These are phyloP conservation scores for Chaetoceros tenuissimus DNA, from an alignment of 108 stramenopile genomes.

Conservation along the genomic window DNA sequence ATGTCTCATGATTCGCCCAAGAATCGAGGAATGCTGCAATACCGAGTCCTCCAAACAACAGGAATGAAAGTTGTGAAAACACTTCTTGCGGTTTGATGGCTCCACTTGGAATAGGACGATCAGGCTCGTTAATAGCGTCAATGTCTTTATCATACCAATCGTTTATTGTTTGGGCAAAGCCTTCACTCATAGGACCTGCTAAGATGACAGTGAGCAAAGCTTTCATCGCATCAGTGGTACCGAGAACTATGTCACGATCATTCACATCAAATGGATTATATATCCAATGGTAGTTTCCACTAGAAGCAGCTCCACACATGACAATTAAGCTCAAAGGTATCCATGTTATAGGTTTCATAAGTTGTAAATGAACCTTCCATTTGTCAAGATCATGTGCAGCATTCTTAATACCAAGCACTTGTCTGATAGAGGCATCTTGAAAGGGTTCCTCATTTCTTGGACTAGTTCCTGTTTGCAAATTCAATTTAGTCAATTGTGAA, in stretches of 20 bases:
- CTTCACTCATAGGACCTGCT: conserved; percentile 90
- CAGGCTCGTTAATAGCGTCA: conserved; percentile 97
- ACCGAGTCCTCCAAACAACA: conserved; percentile 84
- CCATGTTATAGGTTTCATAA: conserved; percentile 90
- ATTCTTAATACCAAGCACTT: conserved; percentile 79
- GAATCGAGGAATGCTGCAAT: conserved; percentile 85
- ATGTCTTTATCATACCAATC: conserved; percentile 98
- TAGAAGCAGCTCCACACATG: conserved; percentile 85
- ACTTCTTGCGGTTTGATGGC: conserved; percentile 86
- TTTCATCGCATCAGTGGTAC: conserved; percentile 78
- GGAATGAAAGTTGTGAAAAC: conserved; percentile 88
- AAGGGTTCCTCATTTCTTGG: too few relatives aligned
- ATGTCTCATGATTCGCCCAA: conserved; percentile 89
- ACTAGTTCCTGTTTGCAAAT: too few relatives aligned
- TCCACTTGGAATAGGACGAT: conserved; percentile 92
- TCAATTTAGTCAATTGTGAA: too few relatives aligned
- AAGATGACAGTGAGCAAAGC: conserved; percentile 85
- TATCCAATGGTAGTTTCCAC: conserved; percentile 97
- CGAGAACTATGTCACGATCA: conserved; percentile 68
- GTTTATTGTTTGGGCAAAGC: conserved; percentile 97
- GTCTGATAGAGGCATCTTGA: conserved; percentile 43
- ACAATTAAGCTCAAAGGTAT: conserved; percentile 93
- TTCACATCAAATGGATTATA: conserved; percentile 92
- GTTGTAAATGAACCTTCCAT: conserved; percentile 86
- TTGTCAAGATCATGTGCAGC: conserved; percentile 53